phyloP scores from a whole-genome alignment of 2,329 filamentous ascomycete genomes.

The Diaporthe sp. region DNA sequence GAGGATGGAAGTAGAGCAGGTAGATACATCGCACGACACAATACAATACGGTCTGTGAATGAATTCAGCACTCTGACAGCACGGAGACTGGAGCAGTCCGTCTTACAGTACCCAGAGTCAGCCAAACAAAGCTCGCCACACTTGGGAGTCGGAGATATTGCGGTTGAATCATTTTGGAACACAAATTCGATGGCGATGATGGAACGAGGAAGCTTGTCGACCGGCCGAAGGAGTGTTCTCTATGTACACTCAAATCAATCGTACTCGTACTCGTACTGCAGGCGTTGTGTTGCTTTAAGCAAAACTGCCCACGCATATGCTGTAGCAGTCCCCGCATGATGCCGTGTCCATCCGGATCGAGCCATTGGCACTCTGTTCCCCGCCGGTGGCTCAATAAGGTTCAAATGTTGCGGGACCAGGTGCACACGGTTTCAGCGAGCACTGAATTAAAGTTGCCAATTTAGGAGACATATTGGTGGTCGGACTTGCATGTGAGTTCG shows the following conservation, averaged over 20 bases:
- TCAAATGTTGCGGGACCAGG: neutral
- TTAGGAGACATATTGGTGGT: neutral
- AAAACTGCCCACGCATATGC: neutral
- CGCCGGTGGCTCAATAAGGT: neutral
- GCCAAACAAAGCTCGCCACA: neutral
- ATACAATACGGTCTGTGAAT: neutral
- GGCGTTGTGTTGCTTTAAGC: neutral
- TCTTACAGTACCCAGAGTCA: neutral
- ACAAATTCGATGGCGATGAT: neutral
- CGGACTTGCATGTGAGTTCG: neutral
- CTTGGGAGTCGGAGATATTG: neutral
- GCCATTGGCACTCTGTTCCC: neutral
- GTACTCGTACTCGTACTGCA: slow-evolving; percentile 16
- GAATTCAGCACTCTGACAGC: neutral
- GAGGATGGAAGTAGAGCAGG: slow-evolving; percentile 36
- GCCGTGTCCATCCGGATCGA: neutral
- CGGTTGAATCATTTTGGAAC: neutral
- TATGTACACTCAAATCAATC: neutral
- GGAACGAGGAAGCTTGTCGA: neutral
- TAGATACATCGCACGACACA: slow-evolving; percentile 30
- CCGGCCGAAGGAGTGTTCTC: neutral
- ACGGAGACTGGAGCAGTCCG: neutral
- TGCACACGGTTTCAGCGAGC: slow-evolving; percentile 7
- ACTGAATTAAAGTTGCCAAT: neutral
- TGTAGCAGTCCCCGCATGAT: neutral